Conservation (phyloP, 495 filamentous ascomycete species). For the Xylaria acuta region DNA sequence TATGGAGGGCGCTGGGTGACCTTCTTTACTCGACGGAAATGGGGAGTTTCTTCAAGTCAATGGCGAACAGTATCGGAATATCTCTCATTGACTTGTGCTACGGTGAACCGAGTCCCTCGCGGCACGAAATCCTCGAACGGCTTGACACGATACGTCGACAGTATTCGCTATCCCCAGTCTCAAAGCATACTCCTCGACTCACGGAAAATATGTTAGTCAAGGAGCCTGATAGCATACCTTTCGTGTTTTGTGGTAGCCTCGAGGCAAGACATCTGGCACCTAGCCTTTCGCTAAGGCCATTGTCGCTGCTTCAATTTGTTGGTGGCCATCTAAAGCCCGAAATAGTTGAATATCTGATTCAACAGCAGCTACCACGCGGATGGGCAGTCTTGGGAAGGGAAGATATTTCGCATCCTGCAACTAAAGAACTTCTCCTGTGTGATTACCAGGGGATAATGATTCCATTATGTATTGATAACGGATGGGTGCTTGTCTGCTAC, state of each 20-base stretch:
- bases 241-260: background rate
- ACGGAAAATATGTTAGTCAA: background rate
- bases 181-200: background rate
- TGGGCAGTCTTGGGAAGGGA: background rate
- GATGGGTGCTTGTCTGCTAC: constrained; percentile 3
- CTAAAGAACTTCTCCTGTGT: background rate
- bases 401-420: background rate
- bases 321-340: background rate
- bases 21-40: background rate
- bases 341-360: background rate
- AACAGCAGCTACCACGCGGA: background rate
- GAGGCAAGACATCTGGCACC: background rate
- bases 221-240: background rate
- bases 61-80: background rate
- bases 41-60: background rate
- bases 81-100: background rate
- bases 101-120: no score
- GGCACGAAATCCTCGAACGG: background rate
- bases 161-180: background rate
- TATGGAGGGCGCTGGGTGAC: background rate
- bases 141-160: background rate
- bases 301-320: background rate
- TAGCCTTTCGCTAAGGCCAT: background rate
- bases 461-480: background rate
- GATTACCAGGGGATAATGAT: background rate